Conservation (phyloP, 1,284 basidiomycete species). For the Fistulinella cinereoalba region DNA sequence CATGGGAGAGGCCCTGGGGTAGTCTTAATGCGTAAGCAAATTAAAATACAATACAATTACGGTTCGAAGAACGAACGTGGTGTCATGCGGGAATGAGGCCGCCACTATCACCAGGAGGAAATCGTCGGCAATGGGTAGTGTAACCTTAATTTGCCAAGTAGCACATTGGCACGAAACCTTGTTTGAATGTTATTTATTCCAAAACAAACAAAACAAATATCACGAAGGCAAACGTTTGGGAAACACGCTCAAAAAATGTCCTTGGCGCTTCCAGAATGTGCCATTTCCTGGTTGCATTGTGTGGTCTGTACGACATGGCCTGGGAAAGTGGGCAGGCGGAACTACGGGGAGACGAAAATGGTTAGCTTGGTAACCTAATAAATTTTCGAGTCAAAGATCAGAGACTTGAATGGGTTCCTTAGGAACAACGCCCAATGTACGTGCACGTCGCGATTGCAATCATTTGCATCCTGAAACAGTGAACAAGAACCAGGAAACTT, state of each 20-base stretch:
- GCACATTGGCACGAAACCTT: neutral
- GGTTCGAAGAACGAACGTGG: slow-evolving; percentile 13
- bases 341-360: slow-evolving; percentile 8
- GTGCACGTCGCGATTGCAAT: slow-evolving; percentile 57
- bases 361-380: slow-evolving; percentile 13
- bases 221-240: no score
- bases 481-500: slow-evolving; percentile 12
- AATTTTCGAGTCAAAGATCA: slow-evolving; percentile 36
- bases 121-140: slow-evolving; percentile 4
- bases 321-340: neutral
- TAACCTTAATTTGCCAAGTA: slow-evolving; percentile 5
- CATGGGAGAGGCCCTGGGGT: slow-evolving; percentile 3
- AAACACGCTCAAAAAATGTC: no score
- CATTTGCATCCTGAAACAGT: slow-evolving; percentile 44
- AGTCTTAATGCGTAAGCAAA: slow-evolving; percentile 17
- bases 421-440: slow-evolving; percentile 59
- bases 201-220: no score
- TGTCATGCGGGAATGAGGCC: slow-evolving; percentile 17
- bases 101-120: slow-evolving; percentile 17
- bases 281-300: neutral
- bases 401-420: slow-evolving; percentile 78
- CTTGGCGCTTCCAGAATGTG: neutral
- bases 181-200: slow-evolving; percentile 8
- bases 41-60: slow-evolving; percentile 13
- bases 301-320: slow-evolving; percentile 4